Base-by-base conservation (phyloP, 805 yeast genomes). In the Trichomonascus vanleenenianus region DNA sequence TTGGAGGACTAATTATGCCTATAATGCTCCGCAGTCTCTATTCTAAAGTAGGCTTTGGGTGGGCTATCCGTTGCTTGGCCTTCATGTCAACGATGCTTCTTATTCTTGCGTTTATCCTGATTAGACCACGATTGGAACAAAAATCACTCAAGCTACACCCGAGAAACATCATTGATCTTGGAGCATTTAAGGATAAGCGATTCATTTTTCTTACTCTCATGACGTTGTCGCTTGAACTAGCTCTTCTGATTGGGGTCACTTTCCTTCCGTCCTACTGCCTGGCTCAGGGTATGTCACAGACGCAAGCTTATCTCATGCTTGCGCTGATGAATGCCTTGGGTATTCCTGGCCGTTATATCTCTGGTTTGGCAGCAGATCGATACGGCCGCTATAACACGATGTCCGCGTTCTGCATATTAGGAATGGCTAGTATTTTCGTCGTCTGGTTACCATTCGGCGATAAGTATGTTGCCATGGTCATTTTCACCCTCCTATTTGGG, bases 61-160 rank as follows among this genome's bases (percentile, higher is more conserved):
- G 85, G 84, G 80, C 83, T 0, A 68, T 79, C 37, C 63, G 85
- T 54, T 68, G 71, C 3, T 53, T 79, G 20, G 78, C 75, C 2
- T 69, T 78, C 40, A 56, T 77, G 10, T 72, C 74, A 48, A 52
- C 70, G 3, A 66, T 56, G 5, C 68, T 75, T 44, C 56, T 72
- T 20, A 8, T 55, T 1, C 43, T 60, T 12, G 61, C 78, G 0
- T 43, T 65, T 2, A 33, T 65, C 1, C 54, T 74, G 11, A 67
- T 70, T 3, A 67, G 59, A 43, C 79, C 75, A 45, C 66, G 75
- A 54, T 54, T 71, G 4, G 49, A 55, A 2, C 64, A 40, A 45
- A 53, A 48, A 46, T 56, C 42, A 45, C 49, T 53, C 31, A 54
- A 65, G 4, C 42, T 52, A 11, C 57, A 56, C 19, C 66, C 40